Evolutionary conservation across 345 rosid species (phyloP).

Genomic region (Sonneratia alba): DNA sequence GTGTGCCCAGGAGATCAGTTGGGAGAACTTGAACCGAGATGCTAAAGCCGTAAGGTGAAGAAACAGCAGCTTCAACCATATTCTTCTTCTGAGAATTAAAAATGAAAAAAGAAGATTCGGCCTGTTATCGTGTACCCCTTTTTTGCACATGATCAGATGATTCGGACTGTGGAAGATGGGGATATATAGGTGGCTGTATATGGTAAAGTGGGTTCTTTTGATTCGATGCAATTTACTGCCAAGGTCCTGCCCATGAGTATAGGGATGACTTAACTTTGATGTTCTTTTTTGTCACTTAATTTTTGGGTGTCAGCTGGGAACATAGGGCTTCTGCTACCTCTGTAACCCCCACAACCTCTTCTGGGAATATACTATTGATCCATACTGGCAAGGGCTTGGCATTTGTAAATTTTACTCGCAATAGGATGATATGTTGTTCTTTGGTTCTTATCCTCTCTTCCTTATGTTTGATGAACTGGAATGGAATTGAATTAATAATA

Average conservation of each 20-base stretch:
- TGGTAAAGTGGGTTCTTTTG: neutral
- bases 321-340: neutral
- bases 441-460: neutral
- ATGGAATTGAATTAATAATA: too few species aligned
- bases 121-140: neutral
- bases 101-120: too few species aligned
- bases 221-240: neutral
- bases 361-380: neutral
- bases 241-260: neutral
- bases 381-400: neutral
- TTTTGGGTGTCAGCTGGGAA: neutral
- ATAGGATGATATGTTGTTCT: neutral
- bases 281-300: neutral
- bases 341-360: neutral
- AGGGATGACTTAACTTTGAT: neutral
- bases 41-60: constrained; percentile 8
- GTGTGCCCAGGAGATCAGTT: constrained; percentile 70
- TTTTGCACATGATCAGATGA: neutral
- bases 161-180: neutral
- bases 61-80: neutral
- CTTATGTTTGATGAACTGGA: too few species aligned
- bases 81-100: neutral
- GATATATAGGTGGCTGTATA: neutral
- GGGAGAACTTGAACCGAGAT: constrained; percentile 55
- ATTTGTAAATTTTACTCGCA: neutral